A percentile compares a stretch with the other conserved stretches of the same genome.
Evolutionary conservation across 352 stramenopile genomes (phyloP).

Genomic region (Globisporangium polare): DNA sequence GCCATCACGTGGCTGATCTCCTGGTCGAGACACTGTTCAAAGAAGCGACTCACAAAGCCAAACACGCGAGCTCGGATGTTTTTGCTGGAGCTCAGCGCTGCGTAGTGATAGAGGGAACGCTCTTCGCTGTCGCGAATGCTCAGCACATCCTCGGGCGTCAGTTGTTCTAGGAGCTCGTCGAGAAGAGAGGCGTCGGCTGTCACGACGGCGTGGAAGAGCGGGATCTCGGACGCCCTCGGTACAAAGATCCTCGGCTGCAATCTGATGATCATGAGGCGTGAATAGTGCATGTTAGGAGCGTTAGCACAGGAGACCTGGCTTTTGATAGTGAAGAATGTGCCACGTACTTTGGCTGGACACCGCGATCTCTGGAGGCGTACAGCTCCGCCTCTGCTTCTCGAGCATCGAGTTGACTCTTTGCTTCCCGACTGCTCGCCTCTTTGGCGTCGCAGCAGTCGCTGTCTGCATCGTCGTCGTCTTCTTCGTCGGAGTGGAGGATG

Average conservation of each 20-base stretch:
- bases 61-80: slow-evolving; percentile 25
- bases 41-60: slow-evolving; percentile 25
- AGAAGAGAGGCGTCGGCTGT: slow-evolving; percentile 23
- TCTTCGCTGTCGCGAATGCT: slow-evolving; percentile 23
- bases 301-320: no score
- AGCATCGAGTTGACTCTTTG: background rate
- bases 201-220: slow-evolving; percentile 39
- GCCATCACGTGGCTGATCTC: slow-evolving; percentile 28
- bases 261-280: background rate
- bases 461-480: background rate
- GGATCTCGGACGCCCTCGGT: slow-evolving; percentile 29
- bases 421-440: background rate
- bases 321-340: background rate
- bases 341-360: background rate
- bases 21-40: slow-evolving; percentile 20
- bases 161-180: slow-evolving; percentile 16
- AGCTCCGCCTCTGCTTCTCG: background rate
- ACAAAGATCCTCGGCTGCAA: slow-evolving; percentile 29
- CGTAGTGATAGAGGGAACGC: slow-evolving; percentile 51
- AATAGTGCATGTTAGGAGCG: no score
- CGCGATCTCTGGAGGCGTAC: background rate
- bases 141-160: slow-evolving; percentile 28
- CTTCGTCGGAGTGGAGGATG: background rate
- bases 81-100: slow-evolving; percentile 23
- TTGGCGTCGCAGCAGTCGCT: background rate